Conservation (phyloP, 345 rosid species). For the Bretschneidera sinensis region DNA sequence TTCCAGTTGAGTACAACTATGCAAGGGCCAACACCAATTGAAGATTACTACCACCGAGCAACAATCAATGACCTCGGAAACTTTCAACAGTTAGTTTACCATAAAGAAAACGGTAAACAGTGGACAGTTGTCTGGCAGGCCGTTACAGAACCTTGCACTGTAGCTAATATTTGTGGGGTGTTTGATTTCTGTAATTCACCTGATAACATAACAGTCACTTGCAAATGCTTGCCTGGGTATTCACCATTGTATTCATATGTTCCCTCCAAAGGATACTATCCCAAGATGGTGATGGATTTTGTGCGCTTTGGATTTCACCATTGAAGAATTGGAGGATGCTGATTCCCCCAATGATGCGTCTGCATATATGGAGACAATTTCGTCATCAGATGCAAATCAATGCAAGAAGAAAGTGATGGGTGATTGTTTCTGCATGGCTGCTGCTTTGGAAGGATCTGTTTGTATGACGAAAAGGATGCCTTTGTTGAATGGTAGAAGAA, state of each 20-base stretch:
- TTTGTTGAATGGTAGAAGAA: slow-evolving; percentile 30
- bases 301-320: slow-evolving; percentile 17
- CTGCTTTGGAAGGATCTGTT: slow-evolving; percentile 11
- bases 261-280: slow-evolving; percentile 36
- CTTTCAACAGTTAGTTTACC: slow-evolving; percentile 23
- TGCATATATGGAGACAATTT: slow-evolving; percentile 17
- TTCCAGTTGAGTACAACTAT: slow-evolving; percentile 1
- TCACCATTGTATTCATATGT: slow-evolving; percentile 23
- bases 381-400: slow-evolving; percentile 5
- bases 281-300: slow-evolving; percentile 22
- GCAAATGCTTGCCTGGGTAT: slow-evolving; percentile 28
- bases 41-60: slow-evolving; percentile 27
- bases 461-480: slow-evolving; percentile 33
- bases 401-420: slow-evolving; percentile 20
- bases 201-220: slow-evolving; percentile 11
- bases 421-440: slow-evolving; percentile 31
- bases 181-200: slow-evolving; percentile 31
- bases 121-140: slow-evolving; percentile 28
- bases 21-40: slow-evolving; percentile 17
- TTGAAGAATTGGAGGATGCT: slow-evolving; percentile 17
- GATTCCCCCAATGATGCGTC: slow-evolving; percentile 15
- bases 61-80: slow-evolving; percentile 24
- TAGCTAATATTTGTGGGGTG: slow-evolving; percentile 24
- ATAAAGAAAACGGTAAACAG: slow-evolving; percentile 12
- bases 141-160: slow-evolving; percentile 22